phyloP scores from a whole-genome alignment of 108 stramenopile genomes.

The Bacterosira constricta region DNA sequence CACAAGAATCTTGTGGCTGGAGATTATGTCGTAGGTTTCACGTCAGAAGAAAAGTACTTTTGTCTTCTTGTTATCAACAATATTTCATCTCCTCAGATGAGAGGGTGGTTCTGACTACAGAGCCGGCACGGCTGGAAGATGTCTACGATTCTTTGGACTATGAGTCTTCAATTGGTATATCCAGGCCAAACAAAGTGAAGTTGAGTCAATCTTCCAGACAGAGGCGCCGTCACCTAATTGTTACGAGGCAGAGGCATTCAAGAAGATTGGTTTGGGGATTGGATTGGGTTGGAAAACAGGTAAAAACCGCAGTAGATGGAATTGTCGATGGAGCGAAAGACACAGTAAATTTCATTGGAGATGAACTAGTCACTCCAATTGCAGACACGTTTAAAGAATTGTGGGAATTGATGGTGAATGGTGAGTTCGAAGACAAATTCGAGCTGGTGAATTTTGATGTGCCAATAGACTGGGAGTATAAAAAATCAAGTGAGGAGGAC shows the following conservation, averaged over 20 bases:
- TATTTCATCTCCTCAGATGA: not conserved
- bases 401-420: not conserved
- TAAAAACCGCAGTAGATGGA: not conserved
- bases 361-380: too few species aligned
- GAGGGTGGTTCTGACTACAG: not conserved
- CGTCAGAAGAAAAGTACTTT: not conserved
- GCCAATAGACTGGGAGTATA: too few species aligned
- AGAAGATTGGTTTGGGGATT: too few species aligned
- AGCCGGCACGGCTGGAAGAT: not conserved
- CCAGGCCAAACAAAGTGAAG: not conserved
- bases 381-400: not conserved
- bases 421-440: not conserved
- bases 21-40: not conserved
- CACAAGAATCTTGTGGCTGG: slow-evolving; percentile 1
- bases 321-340: not conserved
- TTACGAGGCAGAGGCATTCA: not conserved
- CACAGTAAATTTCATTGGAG: too few species aligned
- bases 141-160: not conserved
- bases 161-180: slow-evolving; percentile 4
- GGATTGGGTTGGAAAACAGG: not conserved
- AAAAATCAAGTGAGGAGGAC: not conserved
- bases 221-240: not conserved
- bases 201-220: not conserved
- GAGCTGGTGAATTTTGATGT: not conserved
- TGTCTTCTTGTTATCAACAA: not conserved